Base-by-base conservation (phyloP, 805 yeast species). In the Barnettozyma siamensis region DNA sequence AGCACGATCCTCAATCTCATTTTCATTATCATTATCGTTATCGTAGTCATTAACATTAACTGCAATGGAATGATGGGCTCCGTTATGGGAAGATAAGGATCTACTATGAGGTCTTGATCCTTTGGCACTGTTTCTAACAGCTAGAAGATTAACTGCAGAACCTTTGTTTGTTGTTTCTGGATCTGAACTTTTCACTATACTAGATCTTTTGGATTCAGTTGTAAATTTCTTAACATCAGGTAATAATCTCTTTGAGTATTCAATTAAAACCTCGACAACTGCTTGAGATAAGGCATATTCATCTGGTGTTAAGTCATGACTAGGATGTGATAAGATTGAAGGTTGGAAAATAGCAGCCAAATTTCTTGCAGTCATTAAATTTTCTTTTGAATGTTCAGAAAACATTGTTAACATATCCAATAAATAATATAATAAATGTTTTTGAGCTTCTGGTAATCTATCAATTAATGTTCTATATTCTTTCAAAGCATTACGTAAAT, bases 311-410 rank as follows among this genome's bases (percentile, higher is more conserved):
- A 91, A 77, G 58, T 89, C 96, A 60, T 93, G 97, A 49, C 73
- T 75, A 5, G 96, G 95, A 60, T 91, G 98, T 9, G 95, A 84
- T 40, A 93, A 68, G 15, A 93, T 79, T n/a, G 96, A 85, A 3
- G 99, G 98, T 65, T 93, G 99, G 66, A 93, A 93, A 43, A 93
- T 86, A 2, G 98, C 96, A 1, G 98, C 95, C 48, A 93, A 67
- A 59, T 93, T 93, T 53, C 88, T 76, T 1, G 95, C 86, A 2
- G 96, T 80, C 99, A 93, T 93, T 48, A 87, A 68, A 59, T 89
- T 93, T 45, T 76, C 76, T 37, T 75, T 76, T 13, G 94, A 73
- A 54, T 84, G 81, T 44, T 83, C 77, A 33, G 88, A 83, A 54
- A 93, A 94, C 65, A 88, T 75, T 12, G 95, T 83, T 44, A 93